These are phyloP conservation scores for Zygosaccharomyces sapae DNA, from an alignment of 1,139 yeast genomes.

Conservation along the genomic window DNA sequence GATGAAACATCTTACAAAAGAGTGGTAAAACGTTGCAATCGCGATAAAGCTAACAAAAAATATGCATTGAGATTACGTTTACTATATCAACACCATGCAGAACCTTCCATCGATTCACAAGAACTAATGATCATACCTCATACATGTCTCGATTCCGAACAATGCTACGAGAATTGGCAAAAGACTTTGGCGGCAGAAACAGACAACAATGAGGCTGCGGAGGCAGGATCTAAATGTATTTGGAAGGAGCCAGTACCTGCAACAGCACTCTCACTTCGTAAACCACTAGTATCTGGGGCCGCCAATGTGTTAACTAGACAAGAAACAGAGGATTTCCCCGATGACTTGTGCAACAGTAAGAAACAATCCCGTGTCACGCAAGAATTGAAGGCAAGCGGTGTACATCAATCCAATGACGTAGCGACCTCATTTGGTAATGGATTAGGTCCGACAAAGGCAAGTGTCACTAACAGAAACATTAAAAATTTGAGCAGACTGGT, in stretches of 20 bases:
- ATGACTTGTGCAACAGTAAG: slow-evolving; percentile 29
- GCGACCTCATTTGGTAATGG: slow-evolving; percentile 36
- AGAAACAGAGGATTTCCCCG: slow-evolving; percentile 35
- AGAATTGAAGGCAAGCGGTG: slow-evolving; percentile 38
- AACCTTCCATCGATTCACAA: slow-evolving; percentile 19
- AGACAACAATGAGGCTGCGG: slow-evolving; percentile 4
- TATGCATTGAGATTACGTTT: slow-evolving; percentile 33
- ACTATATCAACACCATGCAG: slow-evolving; percentile 31
- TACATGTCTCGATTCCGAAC: slow-evolving; percentile 22
- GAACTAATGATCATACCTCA: slow-evolving; percentile 25
- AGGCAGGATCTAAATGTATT: neutral
- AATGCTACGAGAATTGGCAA: slow-evolving; percentile 21
- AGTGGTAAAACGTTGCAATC: slow-evolving; percentile 31
- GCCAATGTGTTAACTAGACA: slow-evolving; percentile 23
- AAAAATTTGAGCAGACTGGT: slow-evolving; percentile 32
- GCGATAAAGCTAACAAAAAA: slow-evolving; percentile 32
- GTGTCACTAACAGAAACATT: slow-evolving; percentile 33
- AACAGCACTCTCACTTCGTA: neutral
- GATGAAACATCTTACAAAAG: slow-evolving; percentile 32
- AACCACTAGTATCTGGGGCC: neutral
- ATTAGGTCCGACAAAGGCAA: slow-evolving; percentile 35
- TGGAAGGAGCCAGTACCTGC: slow-evolving; percentile 7
- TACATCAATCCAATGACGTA: slow-evolving; percentile 35
- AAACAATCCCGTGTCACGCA: slow-evolving; percentile 29
- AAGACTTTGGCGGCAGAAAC: slow-evolving; percentile 4